Conservation (phyloP, 2,329 filamentous ascomycete genomes). For the Didymella sp. region DNA sequence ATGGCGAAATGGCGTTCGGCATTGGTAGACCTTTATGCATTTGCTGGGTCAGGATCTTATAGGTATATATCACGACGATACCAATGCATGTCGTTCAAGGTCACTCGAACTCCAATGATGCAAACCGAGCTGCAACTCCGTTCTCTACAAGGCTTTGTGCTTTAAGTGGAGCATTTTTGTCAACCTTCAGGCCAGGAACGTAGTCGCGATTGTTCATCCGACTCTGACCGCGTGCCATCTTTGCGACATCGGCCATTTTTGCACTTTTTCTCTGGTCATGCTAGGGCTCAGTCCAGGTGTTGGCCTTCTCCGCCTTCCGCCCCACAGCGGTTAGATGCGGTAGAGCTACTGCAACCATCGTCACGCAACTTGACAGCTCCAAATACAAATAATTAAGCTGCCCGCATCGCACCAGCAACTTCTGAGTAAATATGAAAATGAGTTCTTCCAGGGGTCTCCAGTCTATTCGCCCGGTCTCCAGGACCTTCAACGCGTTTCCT, state of each 20-base stretch:
- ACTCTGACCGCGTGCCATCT: slow-evolving; percentile 26
- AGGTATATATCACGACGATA: slow-evolving; percentile 26
- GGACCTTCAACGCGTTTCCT: slow-evolving; percentile 33
- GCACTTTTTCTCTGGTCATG: slow-evolving; percentile 8
- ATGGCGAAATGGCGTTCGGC: slow-evolving; percentile 22
- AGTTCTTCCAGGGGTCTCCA: slow-evolving; percentile 43
- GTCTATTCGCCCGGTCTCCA: slow-evolving; percentile 39
- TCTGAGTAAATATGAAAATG: slow-evolving; percentile 32
- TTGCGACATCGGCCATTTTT: slow-evolving; percentile 31
- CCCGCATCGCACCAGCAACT: slow-evolving; percentile 1
- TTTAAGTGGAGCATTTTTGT: slow-evolving; percentile 3
- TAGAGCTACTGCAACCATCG: slow-evolving; percentile 26
- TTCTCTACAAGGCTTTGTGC: neutral
- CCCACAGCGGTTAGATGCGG: slow-evolving; percentile 38
- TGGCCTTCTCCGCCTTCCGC: slow-evolving; percentile 15
- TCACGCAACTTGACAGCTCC: slow-evolving; percentile 24
- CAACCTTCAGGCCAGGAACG: neutral
- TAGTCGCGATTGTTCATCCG: slow-evolving; percentile 18
- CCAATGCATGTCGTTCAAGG: slow-evolving; percentile 20
- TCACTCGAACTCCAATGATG: neutral
- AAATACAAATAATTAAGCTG: slow-evolving; percentile 33
- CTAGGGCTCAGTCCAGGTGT: slow-evolving; percentile 12
- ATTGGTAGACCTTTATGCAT: slow-evolving; percentile 9
- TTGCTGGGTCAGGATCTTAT: slow-evolving; percentile 17
- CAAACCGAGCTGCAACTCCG: neutral